A percentile compares a stretch with the other conserved stretches of the same genome.
Conservation (phyloP, 2,329 filamentous ascomycete genomes). For the Colletotrichum endophyticum region DNA sequence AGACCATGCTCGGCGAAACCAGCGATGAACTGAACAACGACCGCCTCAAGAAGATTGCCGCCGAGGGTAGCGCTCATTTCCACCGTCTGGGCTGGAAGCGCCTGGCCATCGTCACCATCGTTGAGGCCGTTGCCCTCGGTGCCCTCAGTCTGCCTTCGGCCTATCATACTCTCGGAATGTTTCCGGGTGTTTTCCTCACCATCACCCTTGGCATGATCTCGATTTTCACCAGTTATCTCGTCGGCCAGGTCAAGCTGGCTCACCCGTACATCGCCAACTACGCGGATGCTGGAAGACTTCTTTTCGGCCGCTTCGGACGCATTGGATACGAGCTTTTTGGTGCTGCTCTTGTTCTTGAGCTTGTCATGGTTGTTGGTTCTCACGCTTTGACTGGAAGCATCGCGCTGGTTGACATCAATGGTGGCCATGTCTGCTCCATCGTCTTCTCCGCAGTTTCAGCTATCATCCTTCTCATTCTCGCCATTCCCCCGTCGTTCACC, state of each 20-base stretch:
- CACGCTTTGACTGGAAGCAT: slow-evolving; percentile 74
- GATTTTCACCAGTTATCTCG: slow-evolving; percentile 52
- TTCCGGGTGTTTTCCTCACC: slow-evolving; percentile 48
- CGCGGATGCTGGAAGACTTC: slow-evolving; percentile 69
- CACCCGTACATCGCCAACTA: slow-evolving; percentile 67
- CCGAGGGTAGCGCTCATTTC: slow-evolving; percentile 52
- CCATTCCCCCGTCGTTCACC: slow-evolving; percentile 53
- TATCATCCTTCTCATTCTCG: slow-evolving; percentile 49
- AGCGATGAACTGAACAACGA: slow-evolving; percentile 37
- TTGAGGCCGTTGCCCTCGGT: slow-evolving; percentile 62
- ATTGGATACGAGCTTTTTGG: slow-evolving; percentile 68
- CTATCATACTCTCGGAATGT: slow-evolving; percentile 60
- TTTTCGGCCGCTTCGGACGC: slow-evolving; percentile 52
- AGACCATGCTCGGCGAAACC: slow-evolving; percentile 18
- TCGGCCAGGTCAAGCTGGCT: slow-evolving; percentile 53
- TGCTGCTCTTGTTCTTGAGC: slow-evolving; percentile 64
- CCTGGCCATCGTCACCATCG: slow-evolving; percentile 58
- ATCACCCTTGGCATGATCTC: slow-evolving; percentile 49
- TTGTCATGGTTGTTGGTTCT: slow-evolving; percentile 74
- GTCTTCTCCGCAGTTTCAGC: slow-evolving; percentile 51
- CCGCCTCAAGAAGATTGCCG: slow-evolving; percentile 50
- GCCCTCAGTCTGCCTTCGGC: slow-evolving; percentile 55
- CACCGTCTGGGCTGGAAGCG: slow-evolving; percentile 63
- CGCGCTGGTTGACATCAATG: slow-evolving; percentile 68
- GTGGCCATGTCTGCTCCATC: slow-evolving; percentile 54